phyloP scores from a whole-genome alignment of 352 stramenopile genomes.

The Globisporangium nodosum region DNA sequence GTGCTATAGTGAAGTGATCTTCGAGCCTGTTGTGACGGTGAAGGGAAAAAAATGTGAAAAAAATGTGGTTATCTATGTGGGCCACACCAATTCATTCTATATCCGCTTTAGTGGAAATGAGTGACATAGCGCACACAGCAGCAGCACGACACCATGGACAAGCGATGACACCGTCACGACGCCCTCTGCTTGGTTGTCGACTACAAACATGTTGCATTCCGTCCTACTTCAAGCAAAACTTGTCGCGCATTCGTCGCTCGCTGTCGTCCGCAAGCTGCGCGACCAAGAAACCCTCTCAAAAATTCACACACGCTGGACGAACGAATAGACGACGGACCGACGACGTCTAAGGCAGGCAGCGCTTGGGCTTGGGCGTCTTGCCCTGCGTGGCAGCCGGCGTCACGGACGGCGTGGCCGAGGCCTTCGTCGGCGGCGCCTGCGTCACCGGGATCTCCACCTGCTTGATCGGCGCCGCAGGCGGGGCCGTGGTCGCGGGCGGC shows the following conservation, averaged over 20 bases:
- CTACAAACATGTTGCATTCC: too few relatives aligned
- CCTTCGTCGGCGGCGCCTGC: not conserved
- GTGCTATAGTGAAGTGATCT: not conserved
- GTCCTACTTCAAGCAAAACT: too few relatives aligned
- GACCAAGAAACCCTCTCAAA: not conserved
- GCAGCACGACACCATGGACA: too few relatives aligned
- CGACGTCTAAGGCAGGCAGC: not conserved
- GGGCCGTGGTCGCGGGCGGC: not conserved
- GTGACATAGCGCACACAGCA: too few relatives aligned
- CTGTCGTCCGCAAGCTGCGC: too few relatives aligned
- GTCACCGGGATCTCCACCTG: not conserved
- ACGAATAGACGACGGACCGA: not conserved
- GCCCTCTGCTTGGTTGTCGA: too few relatives aligned
- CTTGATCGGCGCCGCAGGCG: not conserved
- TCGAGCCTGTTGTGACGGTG: not conserved
- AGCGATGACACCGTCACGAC: too few relatives aligned
- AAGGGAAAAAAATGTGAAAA: not conserved
- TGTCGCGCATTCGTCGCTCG: too few relatives aligned
- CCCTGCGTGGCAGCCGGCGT: not conserved
- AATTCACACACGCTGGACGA: not conserved
- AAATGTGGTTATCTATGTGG: too few relatives aligned
- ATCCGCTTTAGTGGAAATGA: too few relatives aligned
- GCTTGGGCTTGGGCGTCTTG: not conserved
- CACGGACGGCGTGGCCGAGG: not conserved
- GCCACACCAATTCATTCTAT: too few relatives aligned